Percentiles rank a stretch among this genome's conserved stretches.
Evolutionary conservation across 495 filamentous ascomycete genomes (phyloP).

Genomic region (Penicillium subrubescens): DNA sequence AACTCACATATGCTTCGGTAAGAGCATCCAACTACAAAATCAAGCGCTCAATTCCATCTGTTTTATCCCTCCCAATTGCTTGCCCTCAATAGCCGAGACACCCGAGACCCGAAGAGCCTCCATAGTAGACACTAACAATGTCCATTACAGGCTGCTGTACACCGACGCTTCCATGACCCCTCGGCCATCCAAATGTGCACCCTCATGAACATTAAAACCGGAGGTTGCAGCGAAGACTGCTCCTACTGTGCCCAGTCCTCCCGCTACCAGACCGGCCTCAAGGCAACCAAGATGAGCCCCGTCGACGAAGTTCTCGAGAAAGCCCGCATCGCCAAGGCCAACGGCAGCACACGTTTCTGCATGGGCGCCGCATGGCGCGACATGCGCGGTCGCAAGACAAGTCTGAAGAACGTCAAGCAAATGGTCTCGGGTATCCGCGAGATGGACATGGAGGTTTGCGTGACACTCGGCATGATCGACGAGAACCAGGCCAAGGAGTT

Average conservation of each 20-base stretch:
- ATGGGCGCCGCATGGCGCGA: slow-evolving; percentile 92
- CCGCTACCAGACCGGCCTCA: slow-evolving; percentile 74
- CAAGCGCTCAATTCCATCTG: not conserved
- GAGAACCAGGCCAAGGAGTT: slow-evolving; percentile 73
- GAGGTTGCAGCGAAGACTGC: slow-evolving; percentile 85
- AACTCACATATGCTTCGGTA: slow-evolving; percentile 74
- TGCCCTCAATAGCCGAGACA: not conserved
- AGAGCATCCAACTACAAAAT: slow-evolving; percentile 21
- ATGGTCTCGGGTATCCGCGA: slow-evolving; percentile 79
- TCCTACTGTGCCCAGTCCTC: slow-evolving; percentile 87
- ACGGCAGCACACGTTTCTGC: slow-evolving; percentile 84
- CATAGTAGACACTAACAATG: not conserved
- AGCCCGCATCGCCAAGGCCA: slow-evolving; percentile 72
- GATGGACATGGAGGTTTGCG: slow-evolving; percentile 84
- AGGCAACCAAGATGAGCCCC: slow-evolving; percentile 72
- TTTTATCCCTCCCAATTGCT: not conserved
- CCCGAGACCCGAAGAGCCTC: not conserved
- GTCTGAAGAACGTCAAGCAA: slow-evolving; percentile 72
- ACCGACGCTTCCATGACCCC: slow-evolving; percentile 80
- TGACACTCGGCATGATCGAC: slow-evolving; percentile 89
- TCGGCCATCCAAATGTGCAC: slow-evolving; percentile 84
- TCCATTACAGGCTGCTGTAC: slow-evolving; percentile 60
- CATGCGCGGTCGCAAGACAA: slow-evolving; percentile 83
- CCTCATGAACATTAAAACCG: slow-evolving; percentile 94
- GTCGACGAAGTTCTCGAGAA: slow-evolving; percentile 78